A percentile compares a stretch with the other conserved stretches of the same genome.
Evolutionary conservation across 2,329 filamentous ascomycete species (phyloP).

Genomic region (Fusarium buharicum): DNA sequence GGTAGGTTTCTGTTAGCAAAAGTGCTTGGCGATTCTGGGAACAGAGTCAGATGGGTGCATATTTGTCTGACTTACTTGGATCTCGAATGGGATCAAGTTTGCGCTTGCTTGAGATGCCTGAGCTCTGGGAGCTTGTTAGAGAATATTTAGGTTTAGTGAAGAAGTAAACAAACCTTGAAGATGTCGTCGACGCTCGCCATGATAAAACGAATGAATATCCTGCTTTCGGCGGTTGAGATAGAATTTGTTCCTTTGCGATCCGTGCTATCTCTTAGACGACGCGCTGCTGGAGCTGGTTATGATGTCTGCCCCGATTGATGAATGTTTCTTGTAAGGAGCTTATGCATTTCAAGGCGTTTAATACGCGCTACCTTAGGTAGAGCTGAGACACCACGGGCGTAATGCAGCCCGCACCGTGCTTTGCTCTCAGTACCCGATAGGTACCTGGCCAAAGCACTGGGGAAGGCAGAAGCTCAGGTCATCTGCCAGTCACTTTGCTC

Average conservation of each 20-base stretch:
- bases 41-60: background rate
- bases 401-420: background rate
- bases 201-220: background rate
- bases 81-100: slow-evolving; percentile 71
- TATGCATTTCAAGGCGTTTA: slow-evolving; percentile 11
- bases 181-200: slow-evolving; percentile 70
- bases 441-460: slow-evolving; percentile 26
- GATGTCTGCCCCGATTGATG: slow-evolving; percentile 25
- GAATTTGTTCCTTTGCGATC: slow-evolving; percentile 16
- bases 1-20: slow-evolving; percentile 2
- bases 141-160: background rate
- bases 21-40: background rate
- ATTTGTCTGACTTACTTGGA: slow-evolving; percentile 62
- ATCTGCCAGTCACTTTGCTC: slow-evolving; percentile 13
- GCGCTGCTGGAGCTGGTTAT: slow-evolving; percentile 25
- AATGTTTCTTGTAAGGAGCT: slow-evolving; percentile 16
- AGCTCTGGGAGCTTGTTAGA: slow-evolving; percentile 40
- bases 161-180: slow-evolving; percentile 58
- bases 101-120: slow-evolving; percentile 66
- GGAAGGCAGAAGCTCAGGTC: slow-evolving; percentile 11
- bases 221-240: background rate
- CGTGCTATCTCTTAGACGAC: slow-evolving; percentile 16
- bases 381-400: slow-evolving; percentile 5
- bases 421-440: background rate
- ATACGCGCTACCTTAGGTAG: slow-evolving; percentile 12